These are phyloP conservation scores for Nadsonia starkeyi-henricii DNA, from an alignment of 1,139 yeast genomes.

Conservation along the genomic window DNA sequence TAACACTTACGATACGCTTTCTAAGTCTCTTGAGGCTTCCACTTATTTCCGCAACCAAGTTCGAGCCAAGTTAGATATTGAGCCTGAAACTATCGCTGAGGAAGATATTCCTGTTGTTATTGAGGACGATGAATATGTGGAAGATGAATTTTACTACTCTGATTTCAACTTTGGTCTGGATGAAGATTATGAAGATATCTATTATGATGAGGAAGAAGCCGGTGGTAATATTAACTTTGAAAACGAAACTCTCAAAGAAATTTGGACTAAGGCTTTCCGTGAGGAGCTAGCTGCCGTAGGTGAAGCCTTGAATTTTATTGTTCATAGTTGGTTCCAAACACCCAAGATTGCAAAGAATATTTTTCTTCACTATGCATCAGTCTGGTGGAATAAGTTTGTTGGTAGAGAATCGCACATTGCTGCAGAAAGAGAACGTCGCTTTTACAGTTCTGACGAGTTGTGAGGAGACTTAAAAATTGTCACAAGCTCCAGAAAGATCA, in stretches of 20 bases:
- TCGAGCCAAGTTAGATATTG: conserved; percentile 10
- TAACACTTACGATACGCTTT: conserved; percentile 83
- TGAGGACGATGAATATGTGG: conserved; percentile 8
- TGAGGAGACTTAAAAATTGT: too few species aligned
- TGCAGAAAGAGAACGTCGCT: too few species aligned
- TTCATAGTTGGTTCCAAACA: background rate
- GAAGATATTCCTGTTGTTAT: conserved; percentile 2
- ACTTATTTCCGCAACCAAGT: conserved; percentile 51
- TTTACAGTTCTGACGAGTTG: too few species aligned
- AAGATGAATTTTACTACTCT: conserved; percentile 5
- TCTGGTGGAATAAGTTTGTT: background rate
- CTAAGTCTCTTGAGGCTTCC: conserved; percentile 69
- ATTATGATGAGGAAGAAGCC: background rate
- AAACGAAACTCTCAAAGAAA: conserved; percentile 10
- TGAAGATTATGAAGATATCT: conserved; percentile 7
- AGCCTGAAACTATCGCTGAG: conserved; percentile 10
- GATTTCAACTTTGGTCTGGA: too few species aligned
- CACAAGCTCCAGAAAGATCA: too few species aligned
- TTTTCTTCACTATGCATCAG: background rate
- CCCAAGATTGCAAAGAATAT: background rate
- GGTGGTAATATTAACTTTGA: background rate
- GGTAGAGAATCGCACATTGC: background rate
- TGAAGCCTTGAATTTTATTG: background rate
- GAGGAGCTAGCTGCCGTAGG: background rate
- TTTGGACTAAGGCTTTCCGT: conserved; percentile 6